Conservation (phyloP, 139 green algal species). For the Volvox africanus region DNA sequence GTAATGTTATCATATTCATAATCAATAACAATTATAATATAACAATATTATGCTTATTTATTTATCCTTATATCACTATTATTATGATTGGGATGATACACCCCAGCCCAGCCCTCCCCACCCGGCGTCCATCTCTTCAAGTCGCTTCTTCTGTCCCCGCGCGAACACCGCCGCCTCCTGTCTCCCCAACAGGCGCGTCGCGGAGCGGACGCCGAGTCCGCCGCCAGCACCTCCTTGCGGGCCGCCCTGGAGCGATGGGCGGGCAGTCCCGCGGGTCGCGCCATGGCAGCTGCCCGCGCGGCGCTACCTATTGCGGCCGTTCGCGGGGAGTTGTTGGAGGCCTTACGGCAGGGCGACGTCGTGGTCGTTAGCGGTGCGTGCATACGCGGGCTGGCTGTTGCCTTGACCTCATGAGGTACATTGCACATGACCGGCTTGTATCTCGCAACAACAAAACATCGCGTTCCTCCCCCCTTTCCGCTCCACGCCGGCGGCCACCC, state of each 20-base stretch:
- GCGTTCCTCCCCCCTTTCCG: not conserved
- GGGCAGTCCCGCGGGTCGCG: constrained; percentile 44
- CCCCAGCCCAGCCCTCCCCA: no score
- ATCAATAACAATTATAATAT: no score
- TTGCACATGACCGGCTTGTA: not conserved
- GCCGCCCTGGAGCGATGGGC: constrained; percentile 40
- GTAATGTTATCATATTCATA: not conserved
- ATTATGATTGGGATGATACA: no score
- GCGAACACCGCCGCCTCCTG: not conserved
- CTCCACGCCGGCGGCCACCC: not conserved
- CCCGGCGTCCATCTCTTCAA: not conserved
- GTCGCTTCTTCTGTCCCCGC: not conserved
- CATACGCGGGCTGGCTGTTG: not conserved
- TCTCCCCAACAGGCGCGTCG: not conserved
- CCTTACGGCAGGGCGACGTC: constrained; percentile 55
- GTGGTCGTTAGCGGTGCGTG: constrained; percentile 64
- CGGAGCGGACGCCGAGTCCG: not conserved
- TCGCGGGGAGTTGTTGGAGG: constrained; percentile 53
- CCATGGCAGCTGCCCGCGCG: constrained; percentile 56
- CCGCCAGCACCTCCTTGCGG: constrained; percentile 19
- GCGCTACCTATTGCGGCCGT: constrained; percentile 69
- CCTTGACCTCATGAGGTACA: not conserved
- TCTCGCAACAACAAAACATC: no score
- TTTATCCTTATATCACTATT: no score
- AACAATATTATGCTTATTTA: no score